Evolutionary conservation across 2,329 filamentous ascomycete genomes (phyloP), one percentile per base, ranked within the genome.

Genomic region (Pseudocercospora crystallina): DNA sequence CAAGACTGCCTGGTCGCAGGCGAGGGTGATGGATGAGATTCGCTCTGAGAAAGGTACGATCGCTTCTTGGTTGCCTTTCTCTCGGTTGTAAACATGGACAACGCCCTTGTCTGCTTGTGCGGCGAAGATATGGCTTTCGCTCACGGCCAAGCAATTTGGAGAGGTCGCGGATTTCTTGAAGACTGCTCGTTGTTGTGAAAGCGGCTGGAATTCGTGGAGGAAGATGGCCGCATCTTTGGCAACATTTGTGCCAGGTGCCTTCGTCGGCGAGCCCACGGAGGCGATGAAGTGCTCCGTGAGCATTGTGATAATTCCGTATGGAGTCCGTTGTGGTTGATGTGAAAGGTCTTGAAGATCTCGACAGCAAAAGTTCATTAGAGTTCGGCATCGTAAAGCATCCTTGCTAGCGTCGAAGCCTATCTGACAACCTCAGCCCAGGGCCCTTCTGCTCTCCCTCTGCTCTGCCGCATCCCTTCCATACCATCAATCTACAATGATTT

Each of bases 91-190:
- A 48, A 99, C 90, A 72, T 97, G 89, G 1, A 99, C 81, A 36
- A 95, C 88, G 0, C 90, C 89, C 71, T 96, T 97, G 58, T 91
- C 90, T 43, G 87, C 80, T 69, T 99, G 94, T 3, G 90, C 92
- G 3, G 91, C 87, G 68, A 96, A 99, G 40, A 97, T 79, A 68
- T 99, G 94, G 14, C 85, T 85, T 38, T 82, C 77, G 70, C 81
- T 95, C 61, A 91, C 80, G 29, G 90, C 91, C 48, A 99, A 75
- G 61, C 89, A 86, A 69, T 92, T 89, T 51, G 80, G 76, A 20
- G 85, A 80, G n/a, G 85, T 84, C 12, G 89, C 87, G 75, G 89
- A 95, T 75, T 96, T 97, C 79, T 96, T 97, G 79, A 94, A 91
- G 41, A 85, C 81, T 56, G 83, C 77, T 64, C 86, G 86, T 66